These are phyloP conservation scores for Nitzschia palea DNA, from an alignment of 108 stramenopile species.

Conservation along the genomic window DNA sequence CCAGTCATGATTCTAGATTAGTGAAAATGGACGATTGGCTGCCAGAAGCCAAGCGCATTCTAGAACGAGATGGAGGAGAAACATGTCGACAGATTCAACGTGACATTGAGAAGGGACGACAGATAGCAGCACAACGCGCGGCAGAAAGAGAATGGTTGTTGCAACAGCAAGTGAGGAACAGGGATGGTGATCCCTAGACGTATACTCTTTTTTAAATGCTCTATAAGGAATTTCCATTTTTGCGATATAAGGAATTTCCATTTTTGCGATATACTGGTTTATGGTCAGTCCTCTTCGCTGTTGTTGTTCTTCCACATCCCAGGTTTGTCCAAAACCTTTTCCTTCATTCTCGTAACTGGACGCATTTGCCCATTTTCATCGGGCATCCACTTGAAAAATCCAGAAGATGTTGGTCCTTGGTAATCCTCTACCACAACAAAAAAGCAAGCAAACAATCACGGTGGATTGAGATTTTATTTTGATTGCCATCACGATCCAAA, in stretches of 20 bases:
- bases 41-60: slow-evolving; percentile 57
- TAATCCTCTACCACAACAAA: slow-evolving; percentile 57
- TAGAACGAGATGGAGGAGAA: slow-evolving; percentile 52
- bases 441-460: not conserved
- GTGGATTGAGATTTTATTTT: not conserved
- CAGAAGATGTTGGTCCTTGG: slow-evolving; percentile 66
- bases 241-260: too few species aligned
- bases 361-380: slow-evolving; percentile 68
- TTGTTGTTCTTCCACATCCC: slow-evolving; percentile 43
- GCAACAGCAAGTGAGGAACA: not conserved
- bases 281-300: too few species aligned
- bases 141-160: slow-evolving; percentile 5
- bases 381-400: slow-evolving; percentile 84
- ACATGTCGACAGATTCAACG: slow-evolving; percentile 53
- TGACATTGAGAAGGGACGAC: slow-evolving; percentile 57
- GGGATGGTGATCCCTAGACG: too few species aligned
- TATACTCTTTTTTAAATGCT: too few species aligned
- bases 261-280: too few species aligned
- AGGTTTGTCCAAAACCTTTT: slow-evolving; percentile 61
- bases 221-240: too few species aligned
- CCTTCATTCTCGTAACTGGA: slow-evolving; percentile 76
- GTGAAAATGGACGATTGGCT: slow-evolving; percentile 64
- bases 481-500: not conserved
- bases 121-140: slow-evolving; percentile 38
- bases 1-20: slow-evolving; percentile 65